Evolutionary conservation across 805 yeast species (phyloP).

Genomic region (Ogataea ramenticola): DNA sequence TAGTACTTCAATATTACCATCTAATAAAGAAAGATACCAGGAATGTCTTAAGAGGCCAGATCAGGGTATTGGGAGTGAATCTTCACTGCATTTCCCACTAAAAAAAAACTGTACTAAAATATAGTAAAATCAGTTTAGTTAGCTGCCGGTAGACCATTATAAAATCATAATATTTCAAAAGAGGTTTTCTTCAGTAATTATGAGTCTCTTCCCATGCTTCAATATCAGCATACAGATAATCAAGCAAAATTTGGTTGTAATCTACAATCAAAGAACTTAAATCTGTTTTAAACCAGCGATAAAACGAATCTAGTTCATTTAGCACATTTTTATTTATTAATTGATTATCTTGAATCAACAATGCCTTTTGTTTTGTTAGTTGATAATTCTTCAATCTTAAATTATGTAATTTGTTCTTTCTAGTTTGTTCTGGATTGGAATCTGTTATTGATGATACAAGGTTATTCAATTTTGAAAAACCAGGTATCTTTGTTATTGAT

Average conservation of each 20-base stretch:
- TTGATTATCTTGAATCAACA: constrained; percentile 18
- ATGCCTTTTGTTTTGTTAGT: constrained; percentile 22
- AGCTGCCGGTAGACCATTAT: too few relatives aligned
- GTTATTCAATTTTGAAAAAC: constrained; percentile 26
- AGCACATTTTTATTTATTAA: constrained; percentile 17
- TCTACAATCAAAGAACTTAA: constrained; percentile 11
- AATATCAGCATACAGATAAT: constrained; percentile 14
- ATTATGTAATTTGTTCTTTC: constrained; percentile 22
- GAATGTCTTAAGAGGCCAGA: too few relatives aligned
- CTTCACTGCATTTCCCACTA: too few relatives aligned
- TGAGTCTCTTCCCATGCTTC: constrained; percentile 22
- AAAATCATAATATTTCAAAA: too few relatives aligned
- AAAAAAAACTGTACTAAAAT: too few relatives aligned
- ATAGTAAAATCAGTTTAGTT: too few relatives aligned
- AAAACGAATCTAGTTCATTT: constrained; percentile 20
- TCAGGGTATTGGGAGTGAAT: too few relatives aligned
- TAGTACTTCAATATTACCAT: too few relatives aligned
- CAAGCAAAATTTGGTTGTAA: constrained; percentile 18
- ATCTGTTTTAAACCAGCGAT: constrained; percentile 24
- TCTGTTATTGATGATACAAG: constrained; percentile 28
- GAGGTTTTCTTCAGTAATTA: too few relatives aligned
- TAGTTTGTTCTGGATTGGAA: constrained; percentile 26
- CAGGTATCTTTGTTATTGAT: constrained; percentile 22
- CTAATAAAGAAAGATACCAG: too few relatives aligned
- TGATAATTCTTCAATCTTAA: constrained; percentile 23